Conservation (phyloP, 176 grass and related monocot species). For the Oropetium thomaeum region DNA sequence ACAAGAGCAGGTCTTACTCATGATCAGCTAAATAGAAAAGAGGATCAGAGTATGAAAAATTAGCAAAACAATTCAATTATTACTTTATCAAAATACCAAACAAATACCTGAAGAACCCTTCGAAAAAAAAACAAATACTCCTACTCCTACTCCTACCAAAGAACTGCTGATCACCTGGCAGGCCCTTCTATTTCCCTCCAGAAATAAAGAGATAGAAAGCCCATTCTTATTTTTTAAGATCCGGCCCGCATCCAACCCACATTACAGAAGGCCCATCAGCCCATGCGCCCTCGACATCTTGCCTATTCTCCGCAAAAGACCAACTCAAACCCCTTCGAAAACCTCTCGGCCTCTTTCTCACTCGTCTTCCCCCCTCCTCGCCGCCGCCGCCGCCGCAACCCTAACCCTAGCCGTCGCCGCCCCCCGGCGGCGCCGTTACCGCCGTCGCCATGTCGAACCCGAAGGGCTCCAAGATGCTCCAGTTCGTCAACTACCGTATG, state of each 20-base stretch:
- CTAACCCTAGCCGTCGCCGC: slow-evolving; percentile 41
- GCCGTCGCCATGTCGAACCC: slow-evolving; percentile 77
- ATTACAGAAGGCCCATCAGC: slow-evolving; percentile 9
- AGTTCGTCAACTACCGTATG: slow-evolving; percentile 98
- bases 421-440: background rate
- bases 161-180: too few relatives aligned
- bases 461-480: slow-evolving; percentile 98
- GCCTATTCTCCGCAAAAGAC: background rate
- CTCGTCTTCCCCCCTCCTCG: background rate
- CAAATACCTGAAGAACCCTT: too few relatives aligned
- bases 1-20: too few relatives aligned
- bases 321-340: slow-evolving; percentile 39
- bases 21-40: too few relatives aligned
- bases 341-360: background rate
- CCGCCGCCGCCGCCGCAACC: slow-evolving; percentile 24
- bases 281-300: background rate
- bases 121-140: too few relatives aligned
- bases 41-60: too few relatives aligned
- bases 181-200: too few relatives aligned
- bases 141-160: too few relatives aligned
- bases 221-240: background rate
- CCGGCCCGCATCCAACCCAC: background rate
- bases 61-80: too few relatives aligned
- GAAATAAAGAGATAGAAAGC: too few relatives aligned
- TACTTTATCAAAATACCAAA: too few relatives aligned